These are phyloP conservation scores for Pythium aphanidermatum DNA, from an alignment of 352 stramenopile species.

Conservation along the genomic window DNA sequence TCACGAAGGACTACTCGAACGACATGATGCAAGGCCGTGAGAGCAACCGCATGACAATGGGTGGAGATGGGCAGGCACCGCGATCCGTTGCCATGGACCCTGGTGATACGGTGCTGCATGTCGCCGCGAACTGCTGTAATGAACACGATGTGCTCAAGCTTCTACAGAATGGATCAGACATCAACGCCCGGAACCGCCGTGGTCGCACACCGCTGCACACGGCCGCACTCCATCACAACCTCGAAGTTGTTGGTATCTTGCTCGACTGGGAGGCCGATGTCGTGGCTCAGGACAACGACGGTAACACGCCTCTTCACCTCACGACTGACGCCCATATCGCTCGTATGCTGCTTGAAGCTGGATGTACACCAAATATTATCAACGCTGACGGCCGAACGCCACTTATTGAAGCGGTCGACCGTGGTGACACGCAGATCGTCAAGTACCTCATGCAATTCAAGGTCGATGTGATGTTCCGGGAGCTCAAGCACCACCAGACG, in stretches of 20 bases:
- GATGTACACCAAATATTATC: slow-evolving; percentile 80
- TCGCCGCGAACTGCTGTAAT: slow-evolving; percentile 83
- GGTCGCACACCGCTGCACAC: slow-evolving; percentile 79
- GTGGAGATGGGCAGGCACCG: slow-evolving; percentile 34
- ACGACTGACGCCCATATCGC: slow-evolving; percentile 71
- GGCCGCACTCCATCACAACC: slow-evolving; percentile 71
- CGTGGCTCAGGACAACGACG: slow-evolving; percentile 69
- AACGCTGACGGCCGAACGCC: slow-evolving; percentile 72
- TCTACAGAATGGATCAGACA: slow-evolving; percentile 82
- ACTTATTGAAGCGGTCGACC: slow-evolving; percentile 76
- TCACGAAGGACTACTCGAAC: slow-evolving; percentile 74
- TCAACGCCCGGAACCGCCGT: slow-evolving; percentile 75
- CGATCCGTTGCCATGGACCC: slow-evolving; percentile 80
- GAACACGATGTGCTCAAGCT: slow-evolving; percentile 81
- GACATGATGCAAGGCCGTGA: slow-evolving; percentile 23
- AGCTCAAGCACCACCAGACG: slow-evolving; percentile 83
- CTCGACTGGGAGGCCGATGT: slow-evolving; percentile 79
- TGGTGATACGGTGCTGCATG: slow-evolving; percentile 81
- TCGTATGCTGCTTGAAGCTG: slow-evolving; percentile 75
- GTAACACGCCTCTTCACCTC: slow-evolving; percentile 81
- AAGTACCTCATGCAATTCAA: slow-evolving; percentile 77
- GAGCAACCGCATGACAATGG: slow-evolving; percentile 22
- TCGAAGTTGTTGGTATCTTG: slow-evolving; percentile 77
- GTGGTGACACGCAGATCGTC: slow-evolving; percentile 65
- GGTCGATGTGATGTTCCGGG: slow-evolving; percentile 78